Base-by-base conservation (phyloP, 179 eudicot species). In the Gypsophila paniculata region DNA sequence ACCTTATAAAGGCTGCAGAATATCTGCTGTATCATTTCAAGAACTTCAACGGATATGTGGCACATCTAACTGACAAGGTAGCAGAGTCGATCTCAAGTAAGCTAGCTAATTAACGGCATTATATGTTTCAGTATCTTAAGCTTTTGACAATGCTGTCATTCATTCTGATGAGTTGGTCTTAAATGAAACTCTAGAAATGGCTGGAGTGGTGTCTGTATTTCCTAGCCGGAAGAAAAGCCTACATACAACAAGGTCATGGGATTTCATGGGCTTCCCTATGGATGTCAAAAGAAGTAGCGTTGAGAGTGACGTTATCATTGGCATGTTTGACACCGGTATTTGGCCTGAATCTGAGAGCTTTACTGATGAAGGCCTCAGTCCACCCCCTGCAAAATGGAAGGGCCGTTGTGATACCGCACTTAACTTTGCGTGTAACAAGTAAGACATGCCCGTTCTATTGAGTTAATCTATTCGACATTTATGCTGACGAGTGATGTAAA, bases 271-370 rank as follows among this genome's bases (percentile, higher is more conserved):
- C 21, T 49, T 80, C 2, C 52, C 75, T 0, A 44, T 61, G 38
- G 21, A 61, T 61, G 65, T 54, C 9, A 12, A 65, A 32, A 44
- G 64, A 44, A 42, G 54, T 36, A 65, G 54, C 12, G 15, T 5
- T 60, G 89, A 85, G 68, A 84, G 85, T 38, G 81, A 89, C 52
- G 62, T 84, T 7, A 77, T 89, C 19, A 18, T 88, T 15, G 89
- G 87, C 26, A 65, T 88, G n/a, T 52, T 88, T 10, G 89, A 89
- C 79, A 64, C 80, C 0, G 93, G 89, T 4, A 70, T 84, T 14
- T 87, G 90, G 91, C 90, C 95, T 14, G 95, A 89, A 66, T 82
- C 86, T 0, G 77, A 69, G 2, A 85, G 90, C 71, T 89, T 89
- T 38, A 75, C 38, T 2, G 93, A 89, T 52, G 51, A 64, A 5